phyloP scores from a whole-genome alignment of 129 eudicot genomes.

The Rutidosis leptorrhynchoides region DNA sequence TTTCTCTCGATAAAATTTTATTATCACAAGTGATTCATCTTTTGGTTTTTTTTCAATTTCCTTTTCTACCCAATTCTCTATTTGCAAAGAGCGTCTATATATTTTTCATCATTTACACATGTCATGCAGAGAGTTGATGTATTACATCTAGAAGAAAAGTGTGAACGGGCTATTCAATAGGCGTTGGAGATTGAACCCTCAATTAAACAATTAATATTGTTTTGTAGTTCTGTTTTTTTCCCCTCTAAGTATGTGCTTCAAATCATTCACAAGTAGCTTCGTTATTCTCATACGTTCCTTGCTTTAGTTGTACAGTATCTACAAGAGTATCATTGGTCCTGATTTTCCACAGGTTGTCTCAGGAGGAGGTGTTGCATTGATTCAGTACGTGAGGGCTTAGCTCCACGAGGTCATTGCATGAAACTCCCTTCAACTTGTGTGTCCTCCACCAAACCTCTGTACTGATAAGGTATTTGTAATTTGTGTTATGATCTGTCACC shows the following conservation, averaged over 20 bases:
- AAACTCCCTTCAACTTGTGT: constrained; percentile 70
- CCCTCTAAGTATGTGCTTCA: background rate
- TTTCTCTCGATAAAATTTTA: too few species aligned
- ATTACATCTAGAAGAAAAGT: constrained; percentile 84
- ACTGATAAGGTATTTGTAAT: constrained; percentile 95
- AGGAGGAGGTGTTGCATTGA: constrained; percentile 98
- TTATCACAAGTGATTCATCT: too few species aligned
- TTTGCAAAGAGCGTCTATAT: too few species aligned
- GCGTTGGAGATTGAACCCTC: constrained; percentile 88
- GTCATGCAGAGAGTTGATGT: constrained; percentile 80
- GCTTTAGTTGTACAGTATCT: constrained; percentile 7
- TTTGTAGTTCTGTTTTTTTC: background rate
- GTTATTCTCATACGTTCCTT: background rate
- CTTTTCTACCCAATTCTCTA: too few species aligned
- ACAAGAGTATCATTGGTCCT: constrained; percentile 16
- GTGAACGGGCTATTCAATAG: constrained; percentile 92
- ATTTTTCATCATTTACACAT: background rate
- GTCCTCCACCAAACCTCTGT: constrained; percentile 99
- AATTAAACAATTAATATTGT: constrained; percentile 63
- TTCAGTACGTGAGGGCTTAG: constrained; percentile 73
- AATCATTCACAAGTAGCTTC: constrained; percentile 9
- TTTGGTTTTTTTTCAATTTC: too few species aligned
- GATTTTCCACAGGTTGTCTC: constrained; percentile 39
- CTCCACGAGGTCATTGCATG: constrained; percentile 59
- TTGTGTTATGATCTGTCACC: too few species aligned